These are phyloP conservation scores for Acanthamoeba culbertsoni DNA, from an alignment of 208 protist genomes.

Conservation along the genomic window DNA sequence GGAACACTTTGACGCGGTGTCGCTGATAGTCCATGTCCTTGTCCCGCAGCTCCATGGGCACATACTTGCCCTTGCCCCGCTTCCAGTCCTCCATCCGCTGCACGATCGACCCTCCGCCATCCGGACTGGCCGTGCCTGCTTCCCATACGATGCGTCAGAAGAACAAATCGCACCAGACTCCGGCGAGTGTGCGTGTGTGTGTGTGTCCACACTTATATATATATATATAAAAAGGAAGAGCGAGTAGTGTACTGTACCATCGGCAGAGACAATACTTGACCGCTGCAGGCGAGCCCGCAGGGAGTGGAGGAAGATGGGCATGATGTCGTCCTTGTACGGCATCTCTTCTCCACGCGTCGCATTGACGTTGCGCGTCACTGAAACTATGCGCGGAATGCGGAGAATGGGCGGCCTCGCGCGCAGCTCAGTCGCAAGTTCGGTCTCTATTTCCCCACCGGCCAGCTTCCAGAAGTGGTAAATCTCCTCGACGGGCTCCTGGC, in stretches of 20 bases:
- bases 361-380: not conserved
- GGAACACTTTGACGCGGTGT: slow-evolving; percentile 55
- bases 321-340: slow-evolving; percentile 43
- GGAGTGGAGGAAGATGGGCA: slow-evolving; percentile 46
- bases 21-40: slow-evolving; percentile 65
- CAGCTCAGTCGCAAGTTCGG: slow-evolving; percentile 24
- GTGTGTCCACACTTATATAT: not conserved
- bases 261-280: not conserved
- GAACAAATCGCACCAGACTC: too few relatives aligned
- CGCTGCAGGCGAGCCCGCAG: not conserved
- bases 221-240: not conserved
- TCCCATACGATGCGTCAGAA: not conserved
- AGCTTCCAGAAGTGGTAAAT: slow-evolving; percentile 70
- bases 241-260: not conserved
- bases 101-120: not conserved
- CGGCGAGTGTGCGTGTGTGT: not conserved
- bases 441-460: slow-evolving; percentile 65
- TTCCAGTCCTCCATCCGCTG: not conserved
- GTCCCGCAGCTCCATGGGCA: slow-evolving; percentile 17
- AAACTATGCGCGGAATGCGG: slow-evolving; percentile 61
- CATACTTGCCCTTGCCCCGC: slow-evolving; percentile 32
- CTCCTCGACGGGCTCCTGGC: not conserved
- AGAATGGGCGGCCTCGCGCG: slow-evolving; percentile 58
- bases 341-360: not conserved
- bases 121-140: not conserved